A percentile compares a stretch with the other conserved stretches of the same genome.
Evolutionary conservation across 306 rosid species (phyloP).

Genomic region (Medicago arabica): DNA sequence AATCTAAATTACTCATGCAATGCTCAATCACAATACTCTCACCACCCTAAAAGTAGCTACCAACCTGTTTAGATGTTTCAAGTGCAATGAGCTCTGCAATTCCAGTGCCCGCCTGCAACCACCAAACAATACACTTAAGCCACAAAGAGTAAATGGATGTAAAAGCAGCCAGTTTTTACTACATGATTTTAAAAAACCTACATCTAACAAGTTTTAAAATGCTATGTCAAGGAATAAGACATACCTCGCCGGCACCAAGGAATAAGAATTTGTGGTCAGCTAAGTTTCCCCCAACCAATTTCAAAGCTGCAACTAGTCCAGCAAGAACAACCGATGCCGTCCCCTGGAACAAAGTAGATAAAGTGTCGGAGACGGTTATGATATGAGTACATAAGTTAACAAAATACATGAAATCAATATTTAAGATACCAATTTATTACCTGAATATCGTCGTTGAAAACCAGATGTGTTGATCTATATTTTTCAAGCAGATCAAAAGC

Average conservation of each 20-base stretch:
- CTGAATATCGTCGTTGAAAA: conserved; percentile 96
- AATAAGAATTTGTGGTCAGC: conserved; percentile 88
- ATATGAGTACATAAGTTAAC: not conserved
- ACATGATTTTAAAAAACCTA: not conserved
- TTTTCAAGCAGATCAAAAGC: conserved; percentile 94
- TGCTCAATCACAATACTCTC: conserved; percentile 6
- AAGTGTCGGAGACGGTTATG: conserved; percentile 26
- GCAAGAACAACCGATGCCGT: conserved; percentile 99
- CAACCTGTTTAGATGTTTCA: conserved; percentile 92
- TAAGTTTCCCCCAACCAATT: conserved; percentile 74
- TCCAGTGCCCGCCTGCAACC: conserved; percentile 96
- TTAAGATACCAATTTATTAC: conserved; percentile 42
- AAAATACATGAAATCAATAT: conserved; percentile 6
- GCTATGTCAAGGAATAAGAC: conserved; percentile 11
- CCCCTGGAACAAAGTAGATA: conserved; percentile 67
- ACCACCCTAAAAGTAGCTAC: conserved; percentile 21
- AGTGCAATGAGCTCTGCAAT: conserved; percentile 98
- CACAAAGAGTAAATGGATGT: conserved; percentile 23
- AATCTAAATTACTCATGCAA: conserved; percentile 15
- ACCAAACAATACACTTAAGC: conserved; percentile 42
- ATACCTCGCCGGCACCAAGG: conserved; percentile 99
- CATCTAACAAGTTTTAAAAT: conserved; percentile 1
- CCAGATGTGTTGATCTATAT: conserved; percentile 92
- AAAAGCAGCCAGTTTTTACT: not conserved
- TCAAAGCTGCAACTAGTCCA: conserved; percentile 81